phyloP scores from a whole-genome alignment of 2,329 filamentous ascomycete genomes.

The Sporothrix sp. region DNA sequence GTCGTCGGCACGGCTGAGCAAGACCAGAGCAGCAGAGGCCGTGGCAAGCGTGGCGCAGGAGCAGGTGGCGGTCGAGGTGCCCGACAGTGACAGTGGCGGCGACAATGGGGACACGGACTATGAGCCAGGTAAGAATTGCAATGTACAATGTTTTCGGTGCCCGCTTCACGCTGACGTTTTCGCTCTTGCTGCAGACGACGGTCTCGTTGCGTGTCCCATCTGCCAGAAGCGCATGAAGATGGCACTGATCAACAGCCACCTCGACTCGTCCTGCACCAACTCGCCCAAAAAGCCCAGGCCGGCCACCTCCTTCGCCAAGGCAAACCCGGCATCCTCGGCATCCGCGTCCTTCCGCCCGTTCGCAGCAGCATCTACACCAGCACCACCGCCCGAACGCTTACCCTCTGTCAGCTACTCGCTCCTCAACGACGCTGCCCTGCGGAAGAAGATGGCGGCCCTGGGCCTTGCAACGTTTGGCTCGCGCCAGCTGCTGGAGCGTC shows the following conservation, averaged over 20 bases:
- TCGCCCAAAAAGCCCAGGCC: constrained; percentile 22
- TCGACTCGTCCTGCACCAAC: constrained; percentile 52
- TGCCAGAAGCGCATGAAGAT: constrained; percentile 74
- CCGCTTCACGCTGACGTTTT: neutral
- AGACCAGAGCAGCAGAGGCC: constrained; percentile 29
- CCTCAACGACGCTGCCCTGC: constrained; percentile 67
- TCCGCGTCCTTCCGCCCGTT: constrained; percentile 4
- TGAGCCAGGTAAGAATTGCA: constrained; percentile 22
- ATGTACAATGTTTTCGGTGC: neutral
- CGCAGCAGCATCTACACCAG: neutral
- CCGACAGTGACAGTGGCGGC: constrained; percentile 21
- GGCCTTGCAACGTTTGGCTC: constrained; percentile 64
- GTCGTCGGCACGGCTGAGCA: constrained; percentile 42
- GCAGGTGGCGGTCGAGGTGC: constrained; percentile 18
- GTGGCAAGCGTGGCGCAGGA: constrained; percentile 28
- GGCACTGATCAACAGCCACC: constrained; percentile 65
- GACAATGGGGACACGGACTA: constrained; percentile 21
- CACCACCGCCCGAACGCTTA: constrained; percentile 47
- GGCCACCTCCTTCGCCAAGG: neutral
- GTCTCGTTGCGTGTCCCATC: constrained; percentile 73
- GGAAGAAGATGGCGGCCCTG: constrained; percentile 71
- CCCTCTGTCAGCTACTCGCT: constrained; percentile 79
- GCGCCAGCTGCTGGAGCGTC: constrained; percentile 59
- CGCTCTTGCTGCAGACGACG: constrained; percentile 46
- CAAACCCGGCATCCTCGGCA: neutral